These are phyloP conservation scores for Tympanopsis confertula DNA, from an alignment of 2,329 filamentous ascomycete species.

Conservation along the genomic window DNA sequence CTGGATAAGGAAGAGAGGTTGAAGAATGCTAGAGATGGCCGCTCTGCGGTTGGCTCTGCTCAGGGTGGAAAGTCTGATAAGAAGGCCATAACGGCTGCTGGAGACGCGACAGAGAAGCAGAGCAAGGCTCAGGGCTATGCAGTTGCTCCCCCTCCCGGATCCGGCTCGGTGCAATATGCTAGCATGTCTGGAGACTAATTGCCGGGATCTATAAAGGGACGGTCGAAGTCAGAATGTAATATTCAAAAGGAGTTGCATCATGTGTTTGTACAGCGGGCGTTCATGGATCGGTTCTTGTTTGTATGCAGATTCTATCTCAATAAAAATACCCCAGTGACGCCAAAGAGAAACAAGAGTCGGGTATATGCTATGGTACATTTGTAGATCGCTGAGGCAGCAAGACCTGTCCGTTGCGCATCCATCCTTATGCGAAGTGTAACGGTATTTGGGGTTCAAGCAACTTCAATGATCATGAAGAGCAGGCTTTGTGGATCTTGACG, in stretches of 20 bases:
- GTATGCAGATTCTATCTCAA: background rate
- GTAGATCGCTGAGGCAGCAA: no score
- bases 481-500: background rate
- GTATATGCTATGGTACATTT: constrained; percentile 1
- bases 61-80: background rate
- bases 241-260: constrained; percentile 3
- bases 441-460: background rate
- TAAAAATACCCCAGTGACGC: constrained; percentile 1
- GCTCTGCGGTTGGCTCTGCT: background rate
- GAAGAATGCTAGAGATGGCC: constrained; percentile 65
- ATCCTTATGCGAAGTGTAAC: no score
- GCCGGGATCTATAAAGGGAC: constrained; percentile 26
- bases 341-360: background rate
- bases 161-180: constrained; percentile 69
- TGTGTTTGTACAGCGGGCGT: background rate
- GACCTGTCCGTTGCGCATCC: no score
- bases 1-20: constrained; percentile 79
- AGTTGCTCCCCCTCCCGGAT: constrained; percentile 70
- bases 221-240: constrained; percentile 4
- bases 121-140: constrained; percentile 23
- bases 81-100: background rate
- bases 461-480: background rate
- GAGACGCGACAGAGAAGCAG: constrained; percentile 25
- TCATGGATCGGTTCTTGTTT: background rate
- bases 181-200: constrained; percentile 62